Evolutionary conservation across 306 rosid species (phyloP), one percentile per base, ranked within the genome.

Genomic region (Dryas drummondii): DNA sequence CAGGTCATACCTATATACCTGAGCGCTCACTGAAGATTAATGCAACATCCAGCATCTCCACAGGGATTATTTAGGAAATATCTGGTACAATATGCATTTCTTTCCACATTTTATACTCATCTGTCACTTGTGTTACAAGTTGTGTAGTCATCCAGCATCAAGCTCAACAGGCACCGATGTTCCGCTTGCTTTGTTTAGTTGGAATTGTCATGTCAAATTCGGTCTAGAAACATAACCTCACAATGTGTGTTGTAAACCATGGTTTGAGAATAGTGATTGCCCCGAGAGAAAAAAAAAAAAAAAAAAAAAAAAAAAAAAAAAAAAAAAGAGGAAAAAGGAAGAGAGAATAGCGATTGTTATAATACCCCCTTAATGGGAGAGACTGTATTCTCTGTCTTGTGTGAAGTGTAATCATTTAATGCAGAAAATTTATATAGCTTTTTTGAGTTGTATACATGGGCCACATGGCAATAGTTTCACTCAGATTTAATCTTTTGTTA

Each of bases 1-100:
- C 92, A 92, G 99, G 99, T 80, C 76, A 82, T 78, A 76, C 93
- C 42, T 96, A 90, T 71, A 82, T 84, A 72, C 98, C 98, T 4
- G 96, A 92, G 84, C 72, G 83, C 78, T 76, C 96, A 3, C 80
- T 92, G 76, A 85, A 82, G 89, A 91, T 92, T 72, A 87, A 87
- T 49, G 91, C 99, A 73, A 90, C 89, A 71, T 87, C 97, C 83
- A 80, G 96, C 86, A 82, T 87, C 76, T 90, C 88, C 54, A 76
- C 89, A 4, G 92, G 84, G 70, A 74, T 79, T 77, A 16, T 76
- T 46, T 94, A 85, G 80, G 81, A 72, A 54, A 48, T 44, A 57
- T 57, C 50, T 15, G n/a, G 46, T 63, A 49, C 60, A 71, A 73
- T 71, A 79, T 54, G 57, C 75, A 49, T 74, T 82, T 62, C 32